phyloP scores from a whole-genome alignment of 257 asterid species.

The Plectranthus barbatus region DNA sequence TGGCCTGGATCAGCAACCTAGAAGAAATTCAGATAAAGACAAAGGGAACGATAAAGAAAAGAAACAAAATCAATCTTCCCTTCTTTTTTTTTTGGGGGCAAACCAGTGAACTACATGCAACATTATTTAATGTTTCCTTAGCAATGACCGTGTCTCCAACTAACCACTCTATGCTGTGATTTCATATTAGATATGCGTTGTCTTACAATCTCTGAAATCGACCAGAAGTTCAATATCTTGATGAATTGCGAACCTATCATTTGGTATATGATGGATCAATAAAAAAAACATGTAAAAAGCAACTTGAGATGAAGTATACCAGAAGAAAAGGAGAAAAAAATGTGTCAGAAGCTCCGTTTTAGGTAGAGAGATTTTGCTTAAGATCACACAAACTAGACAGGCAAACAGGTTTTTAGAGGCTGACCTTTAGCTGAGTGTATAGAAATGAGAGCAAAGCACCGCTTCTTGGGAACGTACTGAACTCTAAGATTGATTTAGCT shows the following conservation, averaged over 20 bases:
- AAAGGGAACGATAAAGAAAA: constrained; percentile 5
- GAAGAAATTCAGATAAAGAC: constrained; percentile 12
- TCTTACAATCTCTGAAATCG: not conserved
- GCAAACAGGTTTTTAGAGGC: constrained; percentile 8
- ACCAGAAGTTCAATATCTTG: not conserved
- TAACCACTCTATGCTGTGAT: constrained; percentile 10
- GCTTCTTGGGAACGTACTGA: constrained; percentile 60
- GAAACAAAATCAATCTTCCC: not conserved
- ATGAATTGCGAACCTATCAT: not conserved
- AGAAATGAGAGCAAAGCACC: constrained; percentile 76
- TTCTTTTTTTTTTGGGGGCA: not conserved
- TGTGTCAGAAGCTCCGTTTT: constrained; percentile 11
- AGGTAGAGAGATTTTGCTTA: constrained; percentile 10
- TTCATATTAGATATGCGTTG: not conserved
- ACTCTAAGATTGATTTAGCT: constrained; percentile 46
- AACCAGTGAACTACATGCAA: constrained; percentile 5
- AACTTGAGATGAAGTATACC: constrained; percentile 5
- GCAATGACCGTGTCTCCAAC: constrained; percentile 1
- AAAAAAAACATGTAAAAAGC: constrained; percentile 7
- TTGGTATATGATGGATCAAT: constrained; percentile 4
- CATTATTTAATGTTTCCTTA: not conserved
- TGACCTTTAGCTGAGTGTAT: constrained; percentile 81
- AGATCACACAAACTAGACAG: constrained; percentile 10
- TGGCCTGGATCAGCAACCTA: constrained; percentile 91
- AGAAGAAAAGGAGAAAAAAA: not conserved